Evolutionary conservation across 2,329 filamentous ascomycete genomes (phyloP).

Genomic region (Aspergillus melleus): DNA sequence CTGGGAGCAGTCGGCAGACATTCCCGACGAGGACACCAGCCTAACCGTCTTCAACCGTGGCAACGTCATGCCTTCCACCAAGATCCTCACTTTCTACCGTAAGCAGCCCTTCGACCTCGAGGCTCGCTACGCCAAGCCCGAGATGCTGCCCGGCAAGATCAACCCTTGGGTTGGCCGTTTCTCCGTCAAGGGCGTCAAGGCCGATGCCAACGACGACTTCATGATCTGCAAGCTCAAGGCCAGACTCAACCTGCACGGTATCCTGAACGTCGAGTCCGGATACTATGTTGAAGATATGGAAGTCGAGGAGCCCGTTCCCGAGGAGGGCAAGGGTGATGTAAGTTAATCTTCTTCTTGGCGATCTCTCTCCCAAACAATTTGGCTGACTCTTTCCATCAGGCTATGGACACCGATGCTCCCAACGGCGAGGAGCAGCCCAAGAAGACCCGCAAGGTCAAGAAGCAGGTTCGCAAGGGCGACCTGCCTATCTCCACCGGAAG

Average conservation of each 20-base stretch:
- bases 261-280: constrained; percentile 92
- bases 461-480: constrained; percentile 97
- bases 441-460: constrained; percentile 96
- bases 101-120: constrained; percentile 97
- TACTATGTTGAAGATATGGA: constrained; percentile 99
- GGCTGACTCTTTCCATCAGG: constrained; percentile 51
- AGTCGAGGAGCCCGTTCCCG: constrained; percentile 87
- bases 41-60: constrained; percentile 97
- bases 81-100: constrained; percentile 98
- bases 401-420: constrained; percentile 77
- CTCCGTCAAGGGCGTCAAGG: constrained; percentile 96
- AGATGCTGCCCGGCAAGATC: constrained; percentile 81
- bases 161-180: constrained; percentile 97
- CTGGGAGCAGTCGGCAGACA: constrained; percentile 98
- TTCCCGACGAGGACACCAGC: constrained; percentile 96
- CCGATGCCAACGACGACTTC: constrained; percentile 90
- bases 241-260: constrained; percentile 90
- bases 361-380: not conserved
- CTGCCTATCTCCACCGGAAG: constrained; percentile 84
- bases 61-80: constrained; percentile 95
- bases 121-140: constrained; percentile 86
- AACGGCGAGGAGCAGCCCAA: constrained; percentile 68
- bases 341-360: constrained; percentile 23
- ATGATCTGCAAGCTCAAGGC: constrained; percentile 99
- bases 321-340: constrained; percentile 61